Conservation (phyloP, 2,329 filamentous ascomycete genomes). For the Nothophaeocryptopus gaeumannii region DNA sequence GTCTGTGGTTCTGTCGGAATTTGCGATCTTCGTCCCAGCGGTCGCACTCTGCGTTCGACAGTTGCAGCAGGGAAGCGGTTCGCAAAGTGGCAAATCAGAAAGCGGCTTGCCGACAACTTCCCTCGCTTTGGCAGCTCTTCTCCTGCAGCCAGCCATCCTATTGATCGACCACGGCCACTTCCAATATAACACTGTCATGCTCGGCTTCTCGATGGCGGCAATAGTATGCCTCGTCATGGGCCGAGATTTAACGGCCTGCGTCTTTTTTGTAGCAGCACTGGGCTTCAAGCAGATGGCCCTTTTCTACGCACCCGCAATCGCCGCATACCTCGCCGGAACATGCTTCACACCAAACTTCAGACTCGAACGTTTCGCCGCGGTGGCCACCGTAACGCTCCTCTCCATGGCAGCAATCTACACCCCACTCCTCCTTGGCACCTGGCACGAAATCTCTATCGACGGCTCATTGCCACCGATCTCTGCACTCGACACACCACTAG, state of each 20-base stretch:
- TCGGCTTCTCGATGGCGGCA: constrained; percentile 79
- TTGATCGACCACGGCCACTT: constrained; percentile 94
- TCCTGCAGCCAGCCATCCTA: constrained; percentile 86
- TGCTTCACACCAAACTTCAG: constrained; percentile 73
- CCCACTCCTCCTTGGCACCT: constrained; percentile 68
- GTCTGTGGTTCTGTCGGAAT: constrained; percentile 86
- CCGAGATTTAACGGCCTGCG: constrained; percentile 77
- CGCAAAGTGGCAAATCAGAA: constrained; percentile 76
- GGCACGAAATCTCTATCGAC: constrained; percentile 65
- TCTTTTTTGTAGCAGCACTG: constrained; percentile 87
- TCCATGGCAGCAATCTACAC: constrained; percentile 73
- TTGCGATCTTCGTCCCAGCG: constrained; percentile 81
- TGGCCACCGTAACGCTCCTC: constrained; percentile 67
- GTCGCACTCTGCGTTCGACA: constrained; percentile 81
- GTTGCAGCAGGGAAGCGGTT: constrained; percentile 60
- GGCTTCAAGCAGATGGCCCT: constrained; percentile 99
- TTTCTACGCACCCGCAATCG: constrained; percentile 93
- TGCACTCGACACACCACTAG: constrained; percentile 46
- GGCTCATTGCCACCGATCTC: constrained; percentile 53
- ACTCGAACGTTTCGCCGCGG: constrained; percentile 65
- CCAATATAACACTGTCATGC: constrained; percentile 98
- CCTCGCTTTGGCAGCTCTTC: constrained; percentile 75
- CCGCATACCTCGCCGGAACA: constrained; percentile 82
- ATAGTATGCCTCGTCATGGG: constrained; percentile 85
- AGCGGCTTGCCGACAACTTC: constrained; percentile 50